phyloP scores from a whole-genome alignment of 2,329 filamentous ascomycete genomes.

The Mycosphaerella arachidis region DNA sequence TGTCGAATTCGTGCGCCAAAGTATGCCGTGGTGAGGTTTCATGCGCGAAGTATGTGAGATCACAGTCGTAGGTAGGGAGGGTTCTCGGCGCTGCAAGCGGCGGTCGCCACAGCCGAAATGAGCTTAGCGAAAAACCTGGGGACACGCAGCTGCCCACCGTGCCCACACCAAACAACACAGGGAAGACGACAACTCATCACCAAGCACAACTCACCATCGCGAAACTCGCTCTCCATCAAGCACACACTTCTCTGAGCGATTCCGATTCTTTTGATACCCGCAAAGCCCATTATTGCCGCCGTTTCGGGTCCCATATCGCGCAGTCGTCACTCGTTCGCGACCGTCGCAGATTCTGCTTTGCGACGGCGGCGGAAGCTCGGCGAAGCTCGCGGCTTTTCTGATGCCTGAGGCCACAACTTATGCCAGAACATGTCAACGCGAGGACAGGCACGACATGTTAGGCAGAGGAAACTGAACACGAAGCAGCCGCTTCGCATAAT shows the following conservation, averaged over 20 bases:
- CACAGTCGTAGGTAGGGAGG: background rate
- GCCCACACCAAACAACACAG: background rate
- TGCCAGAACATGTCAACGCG: conserved; percentile 25
- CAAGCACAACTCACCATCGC: background rate
- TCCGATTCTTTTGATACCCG: background rate
- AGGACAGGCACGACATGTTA: conserved; percentile 46
- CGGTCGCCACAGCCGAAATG: background rate
- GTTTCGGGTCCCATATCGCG: background rate
- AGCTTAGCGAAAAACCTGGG: background rate
- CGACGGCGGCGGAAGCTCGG: conserved; percentile 4
- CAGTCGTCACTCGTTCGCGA: background rate
- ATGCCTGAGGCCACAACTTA: background rate
- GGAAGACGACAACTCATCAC: background rate
- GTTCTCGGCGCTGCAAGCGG: background rate
- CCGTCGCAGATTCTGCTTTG: conserved; percentile 1
- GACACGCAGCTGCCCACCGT: background rate
- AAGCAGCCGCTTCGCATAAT: conserved; percentile 85
- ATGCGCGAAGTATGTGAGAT: background rate
- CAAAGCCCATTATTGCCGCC: background rate
- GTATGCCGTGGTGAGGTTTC: background rate
- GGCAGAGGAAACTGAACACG: conserved; percentile 86
- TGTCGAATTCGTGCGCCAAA: background rate
- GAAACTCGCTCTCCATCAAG: background rate
- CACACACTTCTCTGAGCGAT: background rate
- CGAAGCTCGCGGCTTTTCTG: background rate